Base-by-base conservation (phyloP, 768 basidiomycete species). In the Agrocybe praecox region DNA sequence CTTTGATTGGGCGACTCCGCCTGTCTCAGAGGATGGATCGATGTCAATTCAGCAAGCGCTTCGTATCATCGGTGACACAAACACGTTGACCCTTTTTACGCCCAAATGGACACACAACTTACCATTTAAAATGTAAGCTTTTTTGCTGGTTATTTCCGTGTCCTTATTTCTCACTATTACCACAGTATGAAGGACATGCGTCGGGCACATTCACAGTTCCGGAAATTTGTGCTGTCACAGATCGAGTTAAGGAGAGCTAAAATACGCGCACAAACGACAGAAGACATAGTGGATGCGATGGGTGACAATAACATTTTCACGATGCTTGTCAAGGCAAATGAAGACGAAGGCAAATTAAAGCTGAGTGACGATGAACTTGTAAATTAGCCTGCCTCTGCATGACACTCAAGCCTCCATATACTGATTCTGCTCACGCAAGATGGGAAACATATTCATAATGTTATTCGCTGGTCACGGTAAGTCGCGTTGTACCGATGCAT, bases 401-500 rank as follows among this genome's bases (percentile, higher is more conserved):
- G n/a, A n/a, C n/a, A n/a, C n/a, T n/a, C n/a, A n/a, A n/a, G n/a
- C n/a, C n/a, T n/a, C n/a, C n/a, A n/a, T n/a, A n/a, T n/a, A n/a
- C n/a, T n/a, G n/a, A n/a, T n/a, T n/a, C n/a, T n/a, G n/a, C n/a
- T n/a, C n/a, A n/a, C n/a, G 36, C 2, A 17, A 82, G 82, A 80
- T 83, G 46, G 83, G 82, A 6, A 85, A 85, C 49, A 62, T 82
- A 1, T 85, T 76, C 58, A 60, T 77, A 11, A 71, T 83, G 63
- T 67, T 88, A 19, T 79, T 86, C 40, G 84, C 85, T 44, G 85
- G 86, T 14, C 82, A 86, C 64, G 85, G 83, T 78, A 57, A n/a
- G n/a, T n/a, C n/a, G n/a, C 34, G 70, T 58, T 8, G n/a, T 11
- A 23, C 5, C n/a, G n/a, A n/a, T n/a, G n/a, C n/a, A 49, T 11